Percentiles rank a stretch among this genome's conserved stretches.
phyloP scores from a whole-genome alignment of 202 grass and related monocot species.

The Cymbopogon flexuosus region DNA sequence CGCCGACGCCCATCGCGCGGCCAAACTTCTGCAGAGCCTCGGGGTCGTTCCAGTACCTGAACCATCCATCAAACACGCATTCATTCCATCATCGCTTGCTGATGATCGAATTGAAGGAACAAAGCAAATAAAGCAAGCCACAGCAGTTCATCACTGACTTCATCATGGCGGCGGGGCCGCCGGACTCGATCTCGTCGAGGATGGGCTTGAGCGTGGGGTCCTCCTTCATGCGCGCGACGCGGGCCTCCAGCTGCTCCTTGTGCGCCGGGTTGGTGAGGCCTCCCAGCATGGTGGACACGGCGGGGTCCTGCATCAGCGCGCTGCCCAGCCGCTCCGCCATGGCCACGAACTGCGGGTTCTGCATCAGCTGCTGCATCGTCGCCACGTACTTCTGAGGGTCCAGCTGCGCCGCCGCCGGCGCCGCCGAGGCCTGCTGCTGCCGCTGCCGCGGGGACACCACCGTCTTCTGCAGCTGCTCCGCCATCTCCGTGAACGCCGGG shows the following conservation, averaged over 20 bases:
- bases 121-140: too few relatives aligned
- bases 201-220: constrained; percentile 79
- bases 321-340: constrained; percentile 86
- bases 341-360: constrained; percentile 82
- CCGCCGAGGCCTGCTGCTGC: background rate
- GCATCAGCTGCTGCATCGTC: constrained; percentile 93
- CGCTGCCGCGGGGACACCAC: constrained; percentile 34
- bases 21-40: constrained; percentile 90
- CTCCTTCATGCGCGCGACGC: constrained; percentile 74
- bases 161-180: constrained; percentile 89
- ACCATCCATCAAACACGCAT: background rate
- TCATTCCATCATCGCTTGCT: too few relatives aligned
- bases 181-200: constrained; percentile 88
- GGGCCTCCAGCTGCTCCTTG: constrained; percentile 70
- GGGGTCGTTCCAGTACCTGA: constrained; percentile 91
- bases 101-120: too few relatives aligned
- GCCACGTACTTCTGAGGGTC: constrained; percentile 84
- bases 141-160: constrained; percentile 52
- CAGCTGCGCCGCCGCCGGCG: constrained; percentile 31
- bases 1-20: constrained; percentile 62
- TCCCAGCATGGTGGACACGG: constrained; percentile 66
- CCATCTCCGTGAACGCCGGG: constrained; percentile 84
- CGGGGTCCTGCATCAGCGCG: constrained; percentile 96
- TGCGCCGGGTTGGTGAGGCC: constrained; percentile 64
- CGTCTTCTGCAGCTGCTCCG: constrained; percentile 94